These are phyloP conservation scores for Starmerella gropengiesseri DNA, from an alignment of 805 yeast genomes.

Conservation along the genomic window DNA sequence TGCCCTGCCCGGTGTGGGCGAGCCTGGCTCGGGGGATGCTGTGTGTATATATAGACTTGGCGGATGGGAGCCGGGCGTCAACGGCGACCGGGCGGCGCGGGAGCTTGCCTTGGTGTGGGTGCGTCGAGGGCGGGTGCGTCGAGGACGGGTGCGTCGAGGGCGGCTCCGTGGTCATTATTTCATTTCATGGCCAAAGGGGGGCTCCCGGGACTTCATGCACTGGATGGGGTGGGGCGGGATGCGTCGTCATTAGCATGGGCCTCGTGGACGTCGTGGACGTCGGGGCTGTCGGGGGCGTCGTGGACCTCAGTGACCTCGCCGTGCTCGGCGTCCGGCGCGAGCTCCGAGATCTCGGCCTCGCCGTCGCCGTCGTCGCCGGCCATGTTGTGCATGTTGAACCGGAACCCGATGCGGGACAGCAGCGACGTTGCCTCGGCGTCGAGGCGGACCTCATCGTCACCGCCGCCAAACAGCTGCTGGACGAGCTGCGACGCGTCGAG, in stretches of 20 bases:
- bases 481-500: constrained; percentile 23
- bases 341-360: constrained; percentile 5
- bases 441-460: constrained; percentile 20
- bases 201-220: too few relatives aligned
- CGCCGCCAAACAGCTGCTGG: constrained; percentile 25
- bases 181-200: constrained; percentile 2
- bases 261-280: constrained; percentile 5
- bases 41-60: too few relatives aligned
- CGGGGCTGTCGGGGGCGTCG: constrained; percentile 1
- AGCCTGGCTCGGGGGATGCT: too few relatives aligned
- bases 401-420: constrained; percentile 24
- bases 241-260: constrained; percentile 5
- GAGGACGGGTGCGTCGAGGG: too few relatives aligned
- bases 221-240: not conserved
- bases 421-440: constrained; percentile 24
- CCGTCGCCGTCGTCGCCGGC: constrained; percentile 16
- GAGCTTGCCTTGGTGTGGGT: too few relatives aligned
- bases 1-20: too few relatives aligned
- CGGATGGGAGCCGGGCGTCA: too few relatives aligned
- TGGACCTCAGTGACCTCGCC: not conserved
- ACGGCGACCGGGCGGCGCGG: too few relatives aligned
- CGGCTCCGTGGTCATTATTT: constrained; percentile 4
- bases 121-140: too few relatives aligned
- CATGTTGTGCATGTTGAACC: constrained; percentile 19
- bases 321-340: not conserved